A percentile compares a stretch with the other conserved stretches of the same genome.
phyloP scores from a whole-genome alignment of 495 filamentous ascomycete species.

The Glutinoglossum americanum region DNA sequence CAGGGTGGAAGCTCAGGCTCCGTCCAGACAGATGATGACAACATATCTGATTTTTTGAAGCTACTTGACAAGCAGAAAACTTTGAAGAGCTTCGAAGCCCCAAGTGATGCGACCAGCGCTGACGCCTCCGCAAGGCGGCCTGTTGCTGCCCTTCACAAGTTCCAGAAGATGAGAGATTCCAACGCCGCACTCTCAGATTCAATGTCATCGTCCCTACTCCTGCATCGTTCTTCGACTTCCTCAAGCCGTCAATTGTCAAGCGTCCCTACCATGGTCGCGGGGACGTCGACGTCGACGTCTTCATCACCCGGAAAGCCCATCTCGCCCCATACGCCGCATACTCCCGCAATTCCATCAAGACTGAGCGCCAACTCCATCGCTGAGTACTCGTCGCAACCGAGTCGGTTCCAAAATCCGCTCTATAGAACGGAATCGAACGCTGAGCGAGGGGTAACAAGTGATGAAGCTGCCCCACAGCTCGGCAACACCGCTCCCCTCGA shows the following conservation, averaged over 20 bases:
- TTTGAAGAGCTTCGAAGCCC: conserved; percentile 39
- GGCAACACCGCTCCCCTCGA: conserved; percentile 44
- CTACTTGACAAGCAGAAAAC: conserved; percentile 64
- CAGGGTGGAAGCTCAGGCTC: conserved; percentile 51
- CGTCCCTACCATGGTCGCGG: conserved; percentile 64
- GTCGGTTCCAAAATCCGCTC: not conserved
- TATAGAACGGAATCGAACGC: not conserved
- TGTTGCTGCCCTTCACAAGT: conserved; percentile 49
- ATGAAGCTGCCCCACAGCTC: conserved; percentile 13
- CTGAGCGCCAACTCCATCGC: conserved; percentile 37
- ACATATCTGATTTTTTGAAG: conserved; percentile 81
- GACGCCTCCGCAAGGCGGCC: conserved; percentile 39
- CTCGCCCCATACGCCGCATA: conserved; percentile 86
- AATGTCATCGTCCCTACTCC: conserved; percentile 61
- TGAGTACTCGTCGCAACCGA: conserved; percentile 6
- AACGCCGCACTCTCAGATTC: conserved; percentile 72
- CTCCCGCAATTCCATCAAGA: conserved; percentile 79
- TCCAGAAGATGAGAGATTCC: conserved; percentile 67
- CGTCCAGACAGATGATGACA: conserved; percentile 68
- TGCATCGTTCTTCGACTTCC: conserved; percentile 63
- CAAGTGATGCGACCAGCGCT: conserved; percentile 21
- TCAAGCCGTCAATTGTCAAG: conserved; percentile 69
- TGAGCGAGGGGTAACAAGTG: not conserved
- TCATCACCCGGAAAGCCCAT: conserved; percentile 83
- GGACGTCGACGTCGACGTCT: conserved; percentile 60